These are phyloP conservation scores for Artemisia argyi DNA, from an alignment of 129 eudicot species.

Conservation along the genomic window DNA sequence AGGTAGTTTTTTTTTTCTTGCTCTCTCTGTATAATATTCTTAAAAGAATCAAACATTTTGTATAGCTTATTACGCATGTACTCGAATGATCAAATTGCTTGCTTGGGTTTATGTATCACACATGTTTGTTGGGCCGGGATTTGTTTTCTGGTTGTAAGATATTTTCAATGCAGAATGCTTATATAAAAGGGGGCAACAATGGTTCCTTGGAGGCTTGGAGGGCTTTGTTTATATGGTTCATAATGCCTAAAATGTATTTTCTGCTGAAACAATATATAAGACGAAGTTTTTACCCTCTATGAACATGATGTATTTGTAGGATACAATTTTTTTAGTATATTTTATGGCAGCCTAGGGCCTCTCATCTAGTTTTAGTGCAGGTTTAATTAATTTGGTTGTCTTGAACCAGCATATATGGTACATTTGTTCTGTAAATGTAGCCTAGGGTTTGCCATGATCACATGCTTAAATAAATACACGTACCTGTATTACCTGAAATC, in stretches of 20 bases:
- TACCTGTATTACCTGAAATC: not conserved
- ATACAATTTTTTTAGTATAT: not conserved
- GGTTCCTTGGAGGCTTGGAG: not conserved
- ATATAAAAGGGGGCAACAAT: no score
- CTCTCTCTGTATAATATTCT: not conserved
- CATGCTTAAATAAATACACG: not conserved
- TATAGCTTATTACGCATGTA: not conserved
- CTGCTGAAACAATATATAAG: constrained; percentile 5
- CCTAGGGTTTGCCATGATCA: constrained; percentile 14
- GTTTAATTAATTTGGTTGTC: constrained; percentile 4
- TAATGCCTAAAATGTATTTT: not conserved
- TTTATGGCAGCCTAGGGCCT: not conserved
- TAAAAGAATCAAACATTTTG: not conserved
- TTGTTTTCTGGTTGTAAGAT: not conserved
- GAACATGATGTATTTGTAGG: not conserved
- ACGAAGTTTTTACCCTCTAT: not conserved
- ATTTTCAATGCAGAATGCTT: not conserved
- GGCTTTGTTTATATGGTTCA: not conserved
- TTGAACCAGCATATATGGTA: not conserved
- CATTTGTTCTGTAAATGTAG: not conserved
- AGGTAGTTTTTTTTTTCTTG: constrained; percentile 27
- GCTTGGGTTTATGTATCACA: not conserved
- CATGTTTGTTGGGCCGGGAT: not conserved
- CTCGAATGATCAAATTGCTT: constrained; percentile 10
- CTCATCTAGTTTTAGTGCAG: not conserved